Base-by-base conservation (phyloP, 2,329 filamentous ascomycete species). In the Colletotrichum aenigma region DNA sequence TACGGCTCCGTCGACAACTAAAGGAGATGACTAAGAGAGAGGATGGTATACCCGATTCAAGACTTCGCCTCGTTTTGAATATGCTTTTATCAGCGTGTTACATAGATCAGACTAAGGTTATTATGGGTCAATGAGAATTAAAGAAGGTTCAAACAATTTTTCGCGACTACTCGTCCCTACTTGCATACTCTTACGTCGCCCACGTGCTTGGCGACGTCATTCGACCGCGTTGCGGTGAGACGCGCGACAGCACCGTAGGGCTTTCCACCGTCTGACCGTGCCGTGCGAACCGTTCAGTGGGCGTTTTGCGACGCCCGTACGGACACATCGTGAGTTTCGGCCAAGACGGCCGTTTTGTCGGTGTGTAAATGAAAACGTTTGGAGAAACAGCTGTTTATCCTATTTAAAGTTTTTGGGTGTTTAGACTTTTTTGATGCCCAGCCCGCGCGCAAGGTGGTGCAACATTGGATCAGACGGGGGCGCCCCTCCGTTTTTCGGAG, bases 71-170 rank as follows among this genome's bases (percentile, higher is more conserved):
- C 34, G 71, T 73, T 52, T 73, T 73, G 74, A 75, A 68, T 75
- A 75, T 75, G 70, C 74, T 75, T 75, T 75, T 75, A 75, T 73
- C 70, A 75, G 74, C 74, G 74, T 75, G 74, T 75, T 73, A 64
- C 64, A 75, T 75, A 75, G 74, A 73, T 72, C 74, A 75, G 58
- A 69, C 56, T 65, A 75, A 32, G 74, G 74, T 75, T 68, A 68
- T 75, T 73, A 75, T 61, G 70, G 74, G 74, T 73, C 64, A 73
- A 75, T 65, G 64, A 67, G 55, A 68, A 73, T 73, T 64, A 66
- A 75, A 62, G 28, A 75, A 64, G 26, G 64, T 73, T 68, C 43
- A 73, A 68, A 36, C 13, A n/a, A n/a, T 24, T 28, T 48, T 70
- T 34, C 12, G 38, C n/a, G n/a, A 21, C 7, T 0, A 1, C 32